These are phyloP conservation scores for Coemansia sp. DNA, from an alignment of 192 early-diverging fungal genomes.

Conservation along the genomic window DNA sequence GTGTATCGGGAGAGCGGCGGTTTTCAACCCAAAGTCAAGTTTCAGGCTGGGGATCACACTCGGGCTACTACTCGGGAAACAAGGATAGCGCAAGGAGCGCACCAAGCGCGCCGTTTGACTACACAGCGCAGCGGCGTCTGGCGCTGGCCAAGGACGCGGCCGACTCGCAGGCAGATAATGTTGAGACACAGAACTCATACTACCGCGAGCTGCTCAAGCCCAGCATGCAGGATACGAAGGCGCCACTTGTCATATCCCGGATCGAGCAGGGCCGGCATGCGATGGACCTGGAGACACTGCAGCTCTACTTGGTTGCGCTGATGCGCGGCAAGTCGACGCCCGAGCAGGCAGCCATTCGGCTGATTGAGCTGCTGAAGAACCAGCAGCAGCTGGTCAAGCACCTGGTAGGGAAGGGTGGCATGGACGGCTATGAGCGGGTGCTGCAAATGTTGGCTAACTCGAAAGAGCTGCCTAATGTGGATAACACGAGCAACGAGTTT, in stretches of 20 bases:
- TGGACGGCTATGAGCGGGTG: constrained; percentile 37
- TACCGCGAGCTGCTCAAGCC: constrained; percentile 48
- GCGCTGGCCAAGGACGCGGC: constrained; percentile 33
- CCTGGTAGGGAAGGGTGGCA: constrained; percentile 27
- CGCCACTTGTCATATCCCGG: constrained; percentile 43
- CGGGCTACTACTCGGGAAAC: constrained; percentile 14
- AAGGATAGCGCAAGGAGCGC: background rate
- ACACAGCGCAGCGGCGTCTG: constrained; percentile 32
- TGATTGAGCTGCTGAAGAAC: constrained; percentile 42
- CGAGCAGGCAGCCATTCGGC: constrained; percentile 45
- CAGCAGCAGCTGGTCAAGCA: constrained; percentile 41
- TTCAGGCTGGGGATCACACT: constrained; percentile 42
- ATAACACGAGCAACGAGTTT: background rate
- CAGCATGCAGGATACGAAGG: constrained; percentile 25
- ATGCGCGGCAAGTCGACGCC: constrained; percentile 44
- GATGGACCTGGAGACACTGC: constrained; percentile 39
- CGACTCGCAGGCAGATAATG: constrained; percentile 19
- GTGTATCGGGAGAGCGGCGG: background rate
- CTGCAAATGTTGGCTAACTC: constrained; percentile 45
- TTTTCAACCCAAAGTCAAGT: constrained; percentile 35
- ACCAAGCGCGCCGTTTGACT: constrained; percentile 19
- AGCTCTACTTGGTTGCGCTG: constrained; percentile 48
- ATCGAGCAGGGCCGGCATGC: constrained; percentile 45
- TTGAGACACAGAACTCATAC: constrained; percentile 44
- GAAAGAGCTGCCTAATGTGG: constrained; percentile 3